phyloP scores from a whole-genome alignment of 2,329 filamentous ascomycete species.

The Claviceps purpurea region DNA sequence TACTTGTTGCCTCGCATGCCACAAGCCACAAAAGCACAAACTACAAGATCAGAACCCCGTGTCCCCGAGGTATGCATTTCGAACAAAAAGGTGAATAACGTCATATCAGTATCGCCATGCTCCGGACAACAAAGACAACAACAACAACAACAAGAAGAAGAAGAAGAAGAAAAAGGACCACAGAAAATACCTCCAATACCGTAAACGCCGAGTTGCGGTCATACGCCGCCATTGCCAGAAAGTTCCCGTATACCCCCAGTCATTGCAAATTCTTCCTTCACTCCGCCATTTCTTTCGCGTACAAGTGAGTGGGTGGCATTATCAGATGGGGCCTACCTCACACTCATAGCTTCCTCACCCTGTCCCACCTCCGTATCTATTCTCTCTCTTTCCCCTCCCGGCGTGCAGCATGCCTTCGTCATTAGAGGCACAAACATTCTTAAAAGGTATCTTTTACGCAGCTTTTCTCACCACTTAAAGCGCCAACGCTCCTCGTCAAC shows the following conservation, averaged over 20 bases:
- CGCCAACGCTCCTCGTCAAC: no score
- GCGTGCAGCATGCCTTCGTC: background rate
- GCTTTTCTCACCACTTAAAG: background rate
- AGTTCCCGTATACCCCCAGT: background rate
- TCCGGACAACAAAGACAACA: slow-evolving; percentile 12
- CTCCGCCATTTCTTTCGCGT: background rate
- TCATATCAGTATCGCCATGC: slow-evolving; percentile 21
- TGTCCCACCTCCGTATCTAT: no score
- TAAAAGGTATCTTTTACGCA: background rate
- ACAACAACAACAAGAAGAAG: slow-evolving; percentile 9
- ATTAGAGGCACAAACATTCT: background rate
- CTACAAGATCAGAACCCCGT: background rate
- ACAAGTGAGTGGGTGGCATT: background rate
- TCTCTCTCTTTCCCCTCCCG: no score
- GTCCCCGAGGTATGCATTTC: background rate
- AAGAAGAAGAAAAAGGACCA: slow-evolving; percentile 3
- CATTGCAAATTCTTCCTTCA: background rate
- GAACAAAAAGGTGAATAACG: slow-evolving; percentile 11
- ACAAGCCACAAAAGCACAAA: background rate
- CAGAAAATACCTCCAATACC: slow-evolving; percentile 14
- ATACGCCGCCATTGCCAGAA: slow-evolving; percentile 8
- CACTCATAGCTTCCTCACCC: background rate
- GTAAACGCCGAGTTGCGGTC: slow-evolving; percentile 15
- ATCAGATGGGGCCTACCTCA: background rate
- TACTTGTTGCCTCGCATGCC: background rate